Base-by-base conservation (phyloP, 306 rosid species). In the Glycyrrhiza uralensis region DNA sequence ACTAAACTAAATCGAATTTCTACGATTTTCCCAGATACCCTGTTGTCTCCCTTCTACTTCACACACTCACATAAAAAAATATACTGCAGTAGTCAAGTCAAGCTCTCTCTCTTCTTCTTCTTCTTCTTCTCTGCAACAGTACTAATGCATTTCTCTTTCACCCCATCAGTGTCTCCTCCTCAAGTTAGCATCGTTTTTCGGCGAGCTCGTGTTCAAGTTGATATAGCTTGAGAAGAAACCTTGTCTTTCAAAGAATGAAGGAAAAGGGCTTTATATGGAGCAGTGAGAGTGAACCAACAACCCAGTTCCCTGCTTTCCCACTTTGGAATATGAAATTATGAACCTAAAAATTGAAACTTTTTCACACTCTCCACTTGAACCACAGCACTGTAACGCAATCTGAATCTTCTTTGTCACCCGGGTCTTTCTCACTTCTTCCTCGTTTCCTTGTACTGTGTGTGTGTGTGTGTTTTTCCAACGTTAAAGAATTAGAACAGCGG, bases 11-110 rank as follows among this genome's bases (percentile, higher is more conserved):
- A 87, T 83, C 91, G 85, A 87, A 78, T 84, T 83, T 88, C 55
- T 69, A 57, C 74, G 90, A 86, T 93, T 90, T 91, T 86, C 84
- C 76, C 58, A 77, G 96, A 91, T 87, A 87, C 88, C 88, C 82
- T 83, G 60, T 76, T 89, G 87, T 89, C 95, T 76, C 84, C 86
- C 85, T 75, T 76, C 84, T 39, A 69, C 80, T 65, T 22, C 77
- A 77, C 30, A 59, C 2, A 10, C 26, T 46, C 71, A 35, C 56
- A n/a, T 18, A 2, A 29, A 47, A 23, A 49, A 47, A 42, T 42
- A 56, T 30, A 19, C 59, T 63, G 24, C 50, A 58, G 4, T 39
- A 32, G 70, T 52, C 79, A 59, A 69, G 45, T 69, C 81, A 69
- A 55, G 39, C 15, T 36, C 42, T 39, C 61, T 20, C 62, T 41